Evolutionary conservation across 441 rosid genomes (phyloP).

Genomic region (Bruguiera hainesii): DNA sequence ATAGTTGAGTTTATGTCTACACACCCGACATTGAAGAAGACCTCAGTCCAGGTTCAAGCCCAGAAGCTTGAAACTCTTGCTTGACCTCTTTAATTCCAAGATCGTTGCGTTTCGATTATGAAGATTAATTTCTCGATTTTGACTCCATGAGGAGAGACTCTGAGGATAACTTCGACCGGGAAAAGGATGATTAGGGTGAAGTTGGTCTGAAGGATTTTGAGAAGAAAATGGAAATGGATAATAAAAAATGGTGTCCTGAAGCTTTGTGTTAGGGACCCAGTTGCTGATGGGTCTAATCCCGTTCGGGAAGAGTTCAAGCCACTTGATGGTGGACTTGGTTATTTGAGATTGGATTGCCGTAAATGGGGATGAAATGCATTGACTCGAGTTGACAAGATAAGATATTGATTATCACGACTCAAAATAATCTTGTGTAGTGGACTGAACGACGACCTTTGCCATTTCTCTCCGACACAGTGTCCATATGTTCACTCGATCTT

Average conservation of each 20-base stretch:
- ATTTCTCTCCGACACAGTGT: no score
- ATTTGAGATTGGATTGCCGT: background rate
- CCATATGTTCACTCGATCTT: no score
- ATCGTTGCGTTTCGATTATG: constrained; percentile 18
- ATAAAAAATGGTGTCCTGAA: constrained; percentile 22
- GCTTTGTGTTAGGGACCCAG: constrained; percentile 6
- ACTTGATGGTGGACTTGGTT: constrained; percentile 25
- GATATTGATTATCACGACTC: no score
- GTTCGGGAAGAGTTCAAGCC: constrained; percentile 15
- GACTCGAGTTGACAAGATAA: no score
- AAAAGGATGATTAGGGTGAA: constrained; percentile 26
- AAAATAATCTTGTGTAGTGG: no score
- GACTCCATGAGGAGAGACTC: constrained; percentile 50
- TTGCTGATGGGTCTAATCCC: constrained; percentile 24
- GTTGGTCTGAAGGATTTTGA: constrained; percentile 29
- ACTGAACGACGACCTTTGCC: no score
- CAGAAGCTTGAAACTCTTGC: constrained; percentile 24
- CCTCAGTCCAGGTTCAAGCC: constrained; percentile 33
- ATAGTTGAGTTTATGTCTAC: constrained; percentile 56
- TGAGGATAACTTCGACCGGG: constrained; percentile 28
- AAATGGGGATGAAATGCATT: no score
- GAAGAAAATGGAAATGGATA: constrained; percentile 29
- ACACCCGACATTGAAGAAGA: constrained; percentile 32
- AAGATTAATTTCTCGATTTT: constrained; percentile 61
- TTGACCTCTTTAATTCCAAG: constrained; percentile 31